These are phyloP conservation scores for Fraxinus angustifolia DNA, from an alignment of 305 asterid genomes.

Conservation along the genomic window DNA sequence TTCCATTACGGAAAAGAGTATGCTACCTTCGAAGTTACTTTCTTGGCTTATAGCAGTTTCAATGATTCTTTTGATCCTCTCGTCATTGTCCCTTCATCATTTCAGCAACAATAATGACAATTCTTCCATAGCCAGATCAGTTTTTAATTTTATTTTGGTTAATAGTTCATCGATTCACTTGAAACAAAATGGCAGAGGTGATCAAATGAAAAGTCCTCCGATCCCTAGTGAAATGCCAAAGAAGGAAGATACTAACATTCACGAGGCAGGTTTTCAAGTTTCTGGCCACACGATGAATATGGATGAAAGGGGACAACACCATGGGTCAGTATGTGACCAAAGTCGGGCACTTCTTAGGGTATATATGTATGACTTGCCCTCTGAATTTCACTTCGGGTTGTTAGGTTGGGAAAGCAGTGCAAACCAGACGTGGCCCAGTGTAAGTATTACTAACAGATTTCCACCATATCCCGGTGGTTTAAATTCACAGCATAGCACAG, in stretches of 20 bases:
- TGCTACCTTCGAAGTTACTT: slow-evolving; percentile 47
- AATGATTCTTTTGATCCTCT: slow-evolving; percentile 49
- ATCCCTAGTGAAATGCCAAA: slow-evolving; percentile 14
- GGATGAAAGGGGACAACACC: slow-evolving; percentile 21
- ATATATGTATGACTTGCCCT: slow-evolving; percentile 74
- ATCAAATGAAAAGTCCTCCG: slow-evolving; percentile 11
- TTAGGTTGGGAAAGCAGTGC: slow-evolving; percentile 54
- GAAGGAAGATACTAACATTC: slow-evolving; percentile 13
- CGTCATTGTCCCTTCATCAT: slow-evolving; percentile 47
- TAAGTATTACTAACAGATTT: slow-evolving; percentile 26
- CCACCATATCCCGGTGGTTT: slow-evolving; percentile 89
- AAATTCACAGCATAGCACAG: slow-evolving; percentile 72
- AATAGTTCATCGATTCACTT: slow-evolving; percentile 32
- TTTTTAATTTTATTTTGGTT: slow-evolving; percentile 34
- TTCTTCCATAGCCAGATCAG: slow-evolving; percentile 37
- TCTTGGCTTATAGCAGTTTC: slow-evolving; percentile 54
- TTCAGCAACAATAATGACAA: slow-evolving; percentile 36
- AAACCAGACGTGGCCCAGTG: slow-evolving; percentile 63
- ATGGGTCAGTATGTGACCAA: slow-evolving; percentile 33
- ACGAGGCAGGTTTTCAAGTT: slow-evolving; percentile 14
- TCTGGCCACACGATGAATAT: slow-evolving; percentile 3
- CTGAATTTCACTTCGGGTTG: slow-evolving; percentile 77
- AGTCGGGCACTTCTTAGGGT: slow-evolving; percentile 51
- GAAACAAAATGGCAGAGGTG: slow-evolving; percentile 9
- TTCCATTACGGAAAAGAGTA: slow-evolving; percentile 47